Conservation (phyloP, 2,329 filamentous ascomycete genomes). For the Capronia americana region DNA sequence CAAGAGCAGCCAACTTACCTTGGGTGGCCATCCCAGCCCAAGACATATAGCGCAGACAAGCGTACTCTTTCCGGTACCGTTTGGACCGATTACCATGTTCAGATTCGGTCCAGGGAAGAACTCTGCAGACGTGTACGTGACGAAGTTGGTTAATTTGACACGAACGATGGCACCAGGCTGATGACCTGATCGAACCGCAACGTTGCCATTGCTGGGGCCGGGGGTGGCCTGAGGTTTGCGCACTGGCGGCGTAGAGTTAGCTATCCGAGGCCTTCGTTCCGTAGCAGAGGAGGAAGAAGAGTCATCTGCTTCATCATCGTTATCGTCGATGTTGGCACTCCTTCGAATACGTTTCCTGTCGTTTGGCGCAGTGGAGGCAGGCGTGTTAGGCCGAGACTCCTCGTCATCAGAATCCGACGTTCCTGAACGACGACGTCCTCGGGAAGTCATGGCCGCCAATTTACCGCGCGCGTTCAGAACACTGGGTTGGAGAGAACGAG, state of each 20-base stretch:
- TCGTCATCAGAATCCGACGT: constrained; percentile 36
- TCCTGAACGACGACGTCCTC: constrained; percentile 31
- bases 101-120: constrained; percentile 89
- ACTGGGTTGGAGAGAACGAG: neutral
- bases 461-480: neutral
- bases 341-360: constrained; percentile 39
- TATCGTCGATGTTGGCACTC: constrained; percentile 25
- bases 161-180: constrained; percentile 86
- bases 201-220: neutral
- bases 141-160: constrained; percentile 85
- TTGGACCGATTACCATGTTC: constrained; percentile 99
- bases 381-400: constrained; percentile 36
- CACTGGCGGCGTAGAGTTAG: neutral
- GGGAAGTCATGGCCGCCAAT: constrained; percentile 28
- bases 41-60: constrained; percentile 96
- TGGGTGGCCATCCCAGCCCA: constrained; percentile 82
- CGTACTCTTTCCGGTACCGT: constrained; percentile 97
- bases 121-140: constrained; percentile 91
- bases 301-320: constrained; percentile 23
- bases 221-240: constrained; percentile 9
- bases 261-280: neutral
- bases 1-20: constrained; percentile 47
- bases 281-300: constrained; percentile 10
- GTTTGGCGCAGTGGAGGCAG: constrained; percentile 37
- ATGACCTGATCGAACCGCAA: constrained; percentile 38